phyloP scores from a whole-genome alignment of 108 stramenopile genomes.

The Pseudonitzschia pungens region DNA sequence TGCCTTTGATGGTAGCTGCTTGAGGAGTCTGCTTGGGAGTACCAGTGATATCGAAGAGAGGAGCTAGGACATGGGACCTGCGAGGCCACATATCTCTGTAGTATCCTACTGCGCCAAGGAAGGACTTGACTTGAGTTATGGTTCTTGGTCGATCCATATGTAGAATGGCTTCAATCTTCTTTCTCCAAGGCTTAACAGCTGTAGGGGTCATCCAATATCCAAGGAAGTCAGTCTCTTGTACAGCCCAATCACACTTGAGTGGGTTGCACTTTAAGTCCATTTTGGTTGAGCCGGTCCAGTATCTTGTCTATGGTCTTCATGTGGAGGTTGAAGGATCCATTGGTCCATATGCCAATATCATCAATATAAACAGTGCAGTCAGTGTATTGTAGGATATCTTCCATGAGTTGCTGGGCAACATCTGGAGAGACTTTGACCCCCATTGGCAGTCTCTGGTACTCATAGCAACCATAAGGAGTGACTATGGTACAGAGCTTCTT shows the following conservation, averaged over 20 bases:
- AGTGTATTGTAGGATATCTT: constrained; percentile 19
- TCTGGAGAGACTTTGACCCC: constrained; percentile 43
- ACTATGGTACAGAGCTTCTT: constrained; percentile 34
- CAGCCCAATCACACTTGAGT: constrained; percentile 23
- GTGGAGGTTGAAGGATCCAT: not conserved
- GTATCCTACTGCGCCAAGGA: constrained; percentile 46
- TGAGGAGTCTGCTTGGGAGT: too few species aligned
- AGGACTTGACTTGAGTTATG: constrained; percentile 30
- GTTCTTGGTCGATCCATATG: constrained; percentile 25
- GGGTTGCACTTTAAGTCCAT: constrained; percentile 6
- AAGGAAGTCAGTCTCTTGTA: constrained; percentile 33
- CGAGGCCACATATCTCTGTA: constrained; percentile 44
- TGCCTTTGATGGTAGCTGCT: not conserved
- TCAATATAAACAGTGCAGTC: constrained; percentile 1
- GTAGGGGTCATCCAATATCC: not conserved
- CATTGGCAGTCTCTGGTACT: constrained; percentile 48
- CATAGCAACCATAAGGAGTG: constrained; percentile 46
- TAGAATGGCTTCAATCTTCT: constrained; percentile 47
- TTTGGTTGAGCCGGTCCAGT: not conserved
- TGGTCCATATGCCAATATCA: constrained; percentile 6
- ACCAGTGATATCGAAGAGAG: not conserved
- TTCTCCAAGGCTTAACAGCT: not conserved
- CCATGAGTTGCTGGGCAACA: constrained; percentile 42
- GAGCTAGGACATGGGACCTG: constrained; percentile 20
- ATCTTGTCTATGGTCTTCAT: not conserved